Evolutionary conservation across 768 basidiomycete genomes (phyloP).

Genomic region (Mrakia gelida): DNA sequence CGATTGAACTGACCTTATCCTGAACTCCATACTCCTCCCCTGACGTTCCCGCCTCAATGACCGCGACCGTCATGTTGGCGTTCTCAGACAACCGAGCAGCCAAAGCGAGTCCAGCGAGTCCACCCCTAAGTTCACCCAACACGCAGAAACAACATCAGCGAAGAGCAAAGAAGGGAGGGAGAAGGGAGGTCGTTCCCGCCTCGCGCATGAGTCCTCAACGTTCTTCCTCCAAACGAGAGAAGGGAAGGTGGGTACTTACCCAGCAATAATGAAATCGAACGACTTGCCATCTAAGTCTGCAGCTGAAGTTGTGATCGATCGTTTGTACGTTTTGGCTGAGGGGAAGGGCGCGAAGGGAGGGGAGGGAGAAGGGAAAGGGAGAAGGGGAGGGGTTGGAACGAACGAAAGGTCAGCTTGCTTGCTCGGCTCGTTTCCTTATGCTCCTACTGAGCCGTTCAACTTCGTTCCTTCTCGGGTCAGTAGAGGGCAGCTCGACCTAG

Average conservation of each 20-base stretch:
- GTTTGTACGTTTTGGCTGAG: constrained; percentile 11
- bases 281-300: constrained; percentile 26
- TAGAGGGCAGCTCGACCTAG: not conserved
- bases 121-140: constrained; percentile 16
- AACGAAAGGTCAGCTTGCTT: not conserved
- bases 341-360: not conserved
- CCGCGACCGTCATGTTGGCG: constrained; percentile 32
- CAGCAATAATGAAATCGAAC: constrained; percentile 33
- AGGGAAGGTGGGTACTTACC: constrained; percentile 19
- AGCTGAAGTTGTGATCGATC: constrained; percentile 25
- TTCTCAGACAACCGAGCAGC: constrained; percentile 29
- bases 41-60: constrained; percentile 30
- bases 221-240: not conserved
- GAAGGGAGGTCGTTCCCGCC: not conserved
- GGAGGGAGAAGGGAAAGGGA: not conserved
- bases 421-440: not conserved
- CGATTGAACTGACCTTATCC: not conserved
- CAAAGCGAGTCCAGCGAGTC: constrained; percentile 29
- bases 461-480: not conserved
- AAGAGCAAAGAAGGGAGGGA: not conserved
- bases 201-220: not conserved
- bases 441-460: not conserved
- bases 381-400: not conserved
- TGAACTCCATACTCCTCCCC: constrained; percentile 22
- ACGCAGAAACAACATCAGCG: not conserved